Evolutionary conservation across 2,329 filamentous ascomycete species (phyloP), one percentile per base, ranked within the genome.

Genomic region (Sphaerulina musiva): DNA sequence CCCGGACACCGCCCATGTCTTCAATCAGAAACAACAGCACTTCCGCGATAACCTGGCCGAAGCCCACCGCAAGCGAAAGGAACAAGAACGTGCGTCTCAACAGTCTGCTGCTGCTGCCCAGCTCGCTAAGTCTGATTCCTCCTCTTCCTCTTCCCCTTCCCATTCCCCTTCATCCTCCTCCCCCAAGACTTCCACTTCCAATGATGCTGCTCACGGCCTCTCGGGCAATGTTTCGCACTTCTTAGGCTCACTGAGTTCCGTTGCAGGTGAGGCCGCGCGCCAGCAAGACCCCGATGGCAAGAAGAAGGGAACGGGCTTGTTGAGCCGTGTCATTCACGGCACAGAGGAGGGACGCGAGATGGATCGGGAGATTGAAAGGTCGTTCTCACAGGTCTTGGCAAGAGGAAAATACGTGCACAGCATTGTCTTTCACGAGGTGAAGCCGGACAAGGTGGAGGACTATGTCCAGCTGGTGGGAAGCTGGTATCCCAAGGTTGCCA

Each of bases 321-420:
- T 98, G 55, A 86, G 87, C 36, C 92, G 86, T 64, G 82, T 98
- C 64, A 95, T 98, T 69, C 97, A 98, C 73, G 93, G 93, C 67
- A 98, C 93, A 11, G 90, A 93, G 68, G 92, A 97, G 73, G 93
- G 91, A 32, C 84, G 91, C 58, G 87, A 95, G 75, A 82, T 96
- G 70, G 93, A 98, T 68, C 87, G 88, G 60, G 92, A 97, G 74
- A 92, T 98, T 68, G 90, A 97, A 76, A 85, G 91, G 55, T 95
- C 88, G 69, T 98, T 97, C 76, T 95, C 88, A 48, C 91, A 96
- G 72, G 88, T 97, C 43, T 78, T 98, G 44, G 93, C 93, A 23
- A 82, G 93, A 61, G 93, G 93, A 68, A 98, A 98, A 76, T 98
- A 98, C 68, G 91, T 98, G 51, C 93, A 98, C 74, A 95, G 90